These are phyloP conservation scores for Backusella parvicylindrica DNA, from an alignment of 192 early-diverging fungal species.

Conservation along the genomic window DNA sequence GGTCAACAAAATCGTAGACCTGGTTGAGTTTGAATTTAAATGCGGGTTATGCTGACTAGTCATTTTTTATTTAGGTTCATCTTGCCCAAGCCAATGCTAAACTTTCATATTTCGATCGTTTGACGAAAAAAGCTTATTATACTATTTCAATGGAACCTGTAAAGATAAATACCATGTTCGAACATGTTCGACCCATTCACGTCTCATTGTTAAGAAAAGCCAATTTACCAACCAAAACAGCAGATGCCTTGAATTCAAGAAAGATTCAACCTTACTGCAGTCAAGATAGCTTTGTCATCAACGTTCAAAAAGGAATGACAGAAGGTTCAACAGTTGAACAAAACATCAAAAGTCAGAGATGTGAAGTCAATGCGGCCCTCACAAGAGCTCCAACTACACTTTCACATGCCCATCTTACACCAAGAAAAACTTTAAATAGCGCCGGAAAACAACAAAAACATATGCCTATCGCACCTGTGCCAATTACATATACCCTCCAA, in stretches of 20 bases:
- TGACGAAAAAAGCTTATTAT: conserved; percentile 18
- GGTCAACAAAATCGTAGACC: background rate
- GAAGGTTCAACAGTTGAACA: conserved; percentile 17
- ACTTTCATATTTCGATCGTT: conserved; percentile 22
- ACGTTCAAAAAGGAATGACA: conserved; percentile 23
- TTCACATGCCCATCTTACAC: background rate
- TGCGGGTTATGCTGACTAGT: background rate
- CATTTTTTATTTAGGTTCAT: conserved; percentile 18
- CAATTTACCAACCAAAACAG: background rate
- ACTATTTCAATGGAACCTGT: conserved; percentile 29
- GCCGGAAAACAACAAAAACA: background rate
- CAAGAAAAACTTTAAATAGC: background rate
- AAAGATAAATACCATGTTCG: conserved; percentile 25
- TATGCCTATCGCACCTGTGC: background rate
- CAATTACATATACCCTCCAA: conserved; percentile 27
- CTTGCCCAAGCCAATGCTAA: conserved; percentile 21
- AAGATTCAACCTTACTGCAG: background rate
- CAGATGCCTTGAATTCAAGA: background rate
- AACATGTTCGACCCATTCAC: conserved; percentile 28
- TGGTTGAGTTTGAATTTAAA: conserved; percentile 7
- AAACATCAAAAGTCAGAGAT: conserved; percentile 6
- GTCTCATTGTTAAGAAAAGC: conserved; percentile 16
- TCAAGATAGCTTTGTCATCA: conserved; percentile 18
- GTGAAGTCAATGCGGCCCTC: conserved; percentile 21
- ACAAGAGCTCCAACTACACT: conserved; percentile 9